Evolutionary conservation across 257 asterid species (phyloP).

Genomic region (Solanum dulcamara): DNA sequence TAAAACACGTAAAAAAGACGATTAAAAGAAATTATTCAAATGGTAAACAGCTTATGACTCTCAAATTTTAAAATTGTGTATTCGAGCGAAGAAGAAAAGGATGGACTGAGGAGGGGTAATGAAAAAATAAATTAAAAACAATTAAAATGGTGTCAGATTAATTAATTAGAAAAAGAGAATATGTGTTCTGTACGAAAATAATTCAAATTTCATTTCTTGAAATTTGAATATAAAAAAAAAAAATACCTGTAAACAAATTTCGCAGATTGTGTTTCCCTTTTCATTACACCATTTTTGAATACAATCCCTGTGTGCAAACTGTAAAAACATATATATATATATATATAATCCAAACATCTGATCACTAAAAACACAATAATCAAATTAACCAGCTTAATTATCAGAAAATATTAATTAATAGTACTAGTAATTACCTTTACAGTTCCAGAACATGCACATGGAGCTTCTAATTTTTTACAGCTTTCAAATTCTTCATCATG

Average conservation of each 20-base stretch:
- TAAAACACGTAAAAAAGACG: not conserved
- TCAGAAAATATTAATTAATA: not conserved
- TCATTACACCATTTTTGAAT: conserved; percentile 94
- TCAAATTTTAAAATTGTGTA: not conserved
- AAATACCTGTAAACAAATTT: conserved; percentile 75
- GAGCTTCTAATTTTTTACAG: conserved; percentile 45
- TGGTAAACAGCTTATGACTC: not conserved
- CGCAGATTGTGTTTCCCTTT: conserved; percentile 78
- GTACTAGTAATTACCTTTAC: conserved; percentile 34
- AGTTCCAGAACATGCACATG: conserved; percentile 93
- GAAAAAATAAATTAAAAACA: not conserved
- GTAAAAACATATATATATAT: not conserved
- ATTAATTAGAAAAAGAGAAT: not conserved
- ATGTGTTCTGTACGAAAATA: not conserved
- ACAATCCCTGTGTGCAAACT: conserved; percentile 96
- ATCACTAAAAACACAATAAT: not conserved
- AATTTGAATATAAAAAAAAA: not conserved
- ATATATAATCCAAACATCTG: not conserved
- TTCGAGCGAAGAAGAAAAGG: not conserved
- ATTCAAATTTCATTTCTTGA: not conserved
- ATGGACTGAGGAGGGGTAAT: not conserved
- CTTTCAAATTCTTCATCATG: conserved; percentile 71
- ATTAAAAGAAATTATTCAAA: not conserved
- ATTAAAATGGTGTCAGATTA: not conserved
- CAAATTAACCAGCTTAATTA: not conserved